Evolutionary conservation across 371 early-diverging fungal genomes (phyloP), one percentile per base, ranked within the genome.

Genomic region (Mortierella sp.): DNA sequence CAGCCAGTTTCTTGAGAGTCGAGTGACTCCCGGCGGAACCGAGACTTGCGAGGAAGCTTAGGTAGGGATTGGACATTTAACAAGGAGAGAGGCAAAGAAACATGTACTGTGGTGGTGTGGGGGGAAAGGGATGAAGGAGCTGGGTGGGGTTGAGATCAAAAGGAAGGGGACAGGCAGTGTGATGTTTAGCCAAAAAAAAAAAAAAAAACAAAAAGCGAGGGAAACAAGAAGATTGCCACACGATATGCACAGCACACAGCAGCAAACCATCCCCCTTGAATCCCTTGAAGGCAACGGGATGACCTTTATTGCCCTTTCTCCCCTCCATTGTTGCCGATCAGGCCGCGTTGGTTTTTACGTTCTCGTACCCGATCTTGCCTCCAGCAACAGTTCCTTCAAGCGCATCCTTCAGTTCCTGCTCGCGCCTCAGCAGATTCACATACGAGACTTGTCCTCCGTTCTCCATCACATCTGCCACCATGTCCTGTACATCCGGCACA

Each of bases 51-150:
- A 76, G 61, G 51, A 76, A 76, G 58, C 21, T 58, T 31, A 76
- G 48, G 62, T 76, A 76, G 41, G 76, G 76, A 55, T 76, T 76
- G 64, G 76, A 65, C 76, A 76, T 73, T 67, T 67, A 67, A 59
- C 39, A 42, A 30, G 24, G 27, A 31, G 26, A 48, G 31, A 30
- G 24, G 27, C 45, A 30, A 48, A 38, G 21, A 18, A 23, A 51
- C 51, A 64, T 34, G 55, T 34, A 46, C 34, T 10, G 38, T 12
- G 23, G 23, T 21, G 54, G 6, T 19, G 49, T 7, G 19, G 19
- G 46, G 10, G n/a, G n/a, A 23, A 7, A 24, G 49, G 24, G 6
- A 24, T 30, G 51, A n/a, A 41, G 47, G 45, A 41, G 24, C 23
- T 46, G 39, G 26, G 26, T 27, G 45, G 23, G 45, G 41, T 42